phyloP scores from a whole-genome alignment of 805 yeast species.

The Ogataea salicorniae region DNA sequence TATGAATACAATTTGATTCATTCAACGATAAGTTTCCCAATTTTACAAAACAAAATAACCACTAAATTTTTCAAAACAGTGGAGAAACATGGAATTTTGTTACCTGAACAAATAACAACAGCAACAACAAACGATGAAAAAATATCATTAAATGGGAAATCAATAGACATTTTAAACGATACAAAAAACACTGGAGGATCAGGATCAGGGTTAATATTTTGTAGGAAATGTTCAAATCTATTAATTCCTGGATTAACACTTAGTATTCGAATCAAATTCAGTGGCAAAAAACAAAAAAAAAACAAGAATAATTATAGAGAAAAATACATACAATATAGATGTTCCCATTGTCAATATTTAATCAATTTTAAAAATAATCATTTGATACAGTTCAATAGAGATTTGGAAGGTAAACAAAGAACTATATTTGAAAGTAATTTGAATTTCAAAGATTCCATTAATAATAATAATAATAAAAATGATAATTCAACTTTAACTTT shows the following conservation, averaged over 20 bases:
- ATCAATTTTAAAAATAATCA: slow-evolving; percentile 7
- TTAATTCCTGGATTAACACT: slow-evolving; percentile 19
- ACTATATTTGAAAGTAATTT: slow-evolving; percentile 7
- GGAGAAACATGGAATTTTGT: slow-evolving; percentile 9
- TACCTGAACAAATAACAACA: slow-evolving; percentile 13
- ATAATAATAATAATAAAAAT: neutral
- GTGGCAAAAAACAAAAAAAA: slow-evolving; percentile 2
- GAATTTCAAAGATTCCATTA: slow-evolving; percentile 1
- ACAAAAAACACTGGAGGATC: neutral
- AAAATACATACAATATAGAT: slow-evolving; percentile 15
- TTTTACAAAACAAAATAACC: slow-evolving; percentile 15
- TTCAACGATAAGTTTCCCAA: slow-evolving; percentile 3
- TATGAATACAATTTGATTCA: slow-evolving; percentile 19
- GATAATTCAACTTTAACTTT: neutral
- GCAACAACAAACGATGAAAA: neutral
- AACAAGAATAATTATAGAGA: neutral
- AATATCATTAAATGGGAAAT: too few species aligned
- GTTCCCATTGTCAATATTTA: slow-evolving; percentile 16
- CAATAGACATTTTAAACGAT: neutral
- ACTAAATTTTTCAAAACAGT: slow-evolving; percentile 10
- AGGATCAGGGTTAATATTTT: slow-evolving; percentile 11
- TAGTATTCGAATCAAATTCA: slow-evolving; percentile 9
- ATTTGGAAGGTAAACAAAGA: neutral
- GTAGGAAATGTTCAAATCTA: slow-evolving; percentile 14
- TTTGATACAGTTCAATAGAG: neutral